A percentile compares a stretch with the other conserved stretches of the same genome.
Evolutionary conservation across 805 yeast genomes (phyloP).

Genomic region (Komagataella pseudopastoris): DNA sequence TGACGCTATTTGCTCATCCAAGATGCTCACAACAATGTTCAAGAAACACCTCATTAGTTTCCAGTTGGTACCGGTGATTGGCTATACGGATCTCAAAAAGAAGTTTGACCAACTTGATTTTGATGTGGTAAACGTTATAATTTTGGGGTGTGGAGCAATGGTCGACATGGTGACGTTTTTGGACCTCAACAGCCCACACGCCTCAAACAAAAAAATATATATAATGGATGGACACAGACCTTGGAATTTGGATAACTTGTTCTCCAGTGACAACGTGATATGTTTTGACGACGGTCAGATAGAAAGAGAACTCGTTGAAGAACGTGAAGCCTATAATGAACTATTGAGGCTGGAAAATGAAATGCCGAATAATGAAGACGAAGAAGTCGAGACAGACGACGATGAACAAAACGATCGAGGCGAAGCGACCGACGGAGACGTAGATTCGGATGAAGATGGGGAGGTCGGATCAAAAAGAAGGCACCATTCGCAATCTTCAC

Average conservation of each 20-base stretch:
- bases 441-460: conserved; percentile 15
- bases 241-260: conserved; percentile 89
- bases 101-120: conserved; percentile 55
- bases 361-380: conserved; percentile 22
- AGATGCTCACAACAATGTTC: conserved; percentile 54
- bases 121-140: conserved; percentile 62
- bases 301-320: conserved; percentile 40
- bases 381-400: conserved; percentile 15
- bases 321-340: conserved; percentile 47
- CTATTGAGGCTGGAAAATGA: conserved; percentile 27
- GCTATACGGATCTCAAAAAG: conserved; percentile 62
- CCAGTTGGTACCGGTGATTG: conserved; percentile 86
- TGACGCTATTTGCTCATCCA: conserved; percentile 85
- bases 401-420: conserved; percentile 20
- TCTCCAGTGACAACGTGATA: conserved; percentile 63
- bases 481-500: conserved; percentile 13
- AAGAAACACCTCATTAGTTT: conserved; percentile 76
- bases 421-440: conserved; percentile 15
- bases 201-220: conserved; percentile 49
- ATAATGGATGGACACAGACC: conserved; percentile 90
- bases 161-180: conserved; percentile 70
- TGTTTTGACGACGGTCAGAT: conserved; percentile 84
- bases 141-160: conserved; percentile 91
- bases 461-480: conserved; percentile 15
- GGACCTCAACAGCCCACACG: conserved; percentile 45